Evolutionary conservation across 495 filamentous ascomycete genomes (phyloP), one percentile per base, ranked within the genome.

Genomic region (Talaromyces borbonicus): DNA sequence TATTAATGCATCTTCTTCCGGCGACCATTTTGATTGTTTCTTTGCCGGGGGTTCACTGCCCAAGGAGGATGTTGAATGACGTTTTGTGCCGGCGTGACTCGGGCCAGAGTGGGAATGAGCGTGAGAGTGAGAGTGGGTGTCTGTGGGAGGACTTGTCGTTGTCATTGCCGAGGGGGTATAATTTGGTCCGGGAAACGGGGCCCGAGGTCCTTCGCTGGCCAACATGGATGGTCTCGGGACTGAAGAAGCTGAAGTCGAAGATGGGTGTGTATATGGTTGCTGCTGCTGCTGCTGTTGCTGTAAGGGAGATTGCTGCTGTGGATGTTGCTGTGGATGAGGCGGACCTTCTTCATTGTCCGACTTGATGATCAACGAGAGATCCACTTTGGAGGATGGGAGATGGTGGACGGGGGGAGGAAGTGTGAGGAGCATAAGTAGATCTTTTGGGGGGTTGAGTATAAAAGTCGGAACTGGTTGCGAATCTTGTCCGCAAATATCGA

Each of bases 21-120:
- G 71, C 29, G 83, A 89, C 92, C 92, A 98, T 65, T 97, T 96
- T 56, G 84, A 90, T 60, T 95, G 90, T 62, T 87, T 94, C 68
- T 95, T 96, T 8, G 86, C 86, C 4, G 87, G 87, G 0, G 85
- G 85, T 51, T 89, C 84, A 25, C 36, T 31, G 7, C 30, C 30
- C 2, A 46, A 22, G 33, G 70, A 68, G 8, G 78, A 33, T 12
- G 79, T 35, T 4, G 30, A 24, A 25, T 32, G 29, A 7, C 43
- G 30, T 25, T 46, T 46, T 36, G 43, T 30, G 4, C 41, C 41
- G 29, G 41, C 26, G n/a, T n/a, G n/a, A n/a, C n/a, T n/a, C n/a
- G n/a, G n/a, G n/a, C n/a, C n/a, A n/a, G n/a, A n/a, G n/a, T n/a
- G n/a, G n/a, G n/a, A n/a, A n/a, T n/a, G n/a, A n/a, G n/a, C n/a